Percentiles rank a stretch among this genome's conserved stretches.
Evolutionary conservation across 805 yeast genomes (phyloP).

Genomic region (Millerozyma miso): DNA sequence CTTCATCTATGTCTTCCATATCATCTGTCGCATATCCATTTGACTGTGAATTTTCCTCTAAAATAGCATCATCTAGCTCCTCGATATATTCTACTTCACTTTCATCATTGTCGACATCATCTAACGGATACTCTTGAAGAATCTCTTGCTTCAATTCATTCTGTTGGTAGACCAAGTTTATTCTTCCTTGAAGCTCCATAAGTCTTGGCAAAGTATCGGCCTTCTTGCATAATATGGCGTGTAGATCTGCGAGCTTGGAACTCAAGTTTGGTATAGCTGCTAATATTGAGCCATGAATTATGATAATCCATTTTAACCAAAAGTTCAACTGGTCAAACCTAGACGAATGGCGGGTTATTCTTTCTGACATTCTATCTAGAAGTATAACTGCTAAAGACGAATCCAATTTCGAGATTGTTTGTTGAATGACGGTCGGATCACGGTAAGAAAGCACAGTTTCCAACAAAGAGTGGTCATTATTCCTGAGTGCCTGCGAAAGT

Average conservation of each 20-base stretch:
- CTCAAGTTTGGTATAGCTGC: constrained; percentile 39
- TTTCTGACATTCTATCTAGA: constrained; percentile 50
- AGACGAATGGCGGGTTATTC: constrained; percentile 46
- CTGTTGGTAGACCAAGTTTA: constrained; percentile 44
- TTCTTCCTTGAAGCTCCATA: constrained; percentile 48
- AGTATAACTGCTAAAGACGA: constrained; percentile 46
- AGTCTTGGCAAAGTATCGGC: constrained; percentile 47
- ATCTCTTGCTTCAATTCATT: constrained; percentile 40
- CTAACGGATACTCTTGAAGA: constrained; percentile 20
- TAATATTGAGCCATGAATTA: constrained; percentile 47
- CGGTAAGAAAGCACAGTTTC: constrained; percentile 71
- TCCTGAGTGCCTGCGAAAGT: constrained; percentile 81
- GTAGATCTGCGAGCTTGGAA: constrained; percentile 36
- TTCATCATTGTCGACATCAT: constrained; percentile 30
- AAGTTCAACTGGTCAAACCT: constrained; percentile 47
- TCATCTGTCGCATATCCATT: constrained; percentile 10
- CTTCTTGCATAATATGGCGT: constrained; percentile 44
- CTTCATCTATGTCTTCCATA: constrained; percentile 10
- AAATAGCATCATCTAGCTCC: constrained; percentile 50
- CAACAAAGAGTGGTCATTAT: constrained; percentile 79
- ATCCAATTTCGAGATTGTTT: constrained; percentile 47
- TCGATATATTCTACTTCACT: constrained; percentile 68
- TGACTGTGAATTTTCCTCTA: constrained; percentile 3
- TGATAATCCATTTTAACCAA: constrained; percentile 55
- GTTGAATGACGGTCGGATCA: constrained; percentile 47